Base-by-base conservation (phyloP, 768 basidiomycete genomes). In the Boletus subcaerulescens region DNA sequence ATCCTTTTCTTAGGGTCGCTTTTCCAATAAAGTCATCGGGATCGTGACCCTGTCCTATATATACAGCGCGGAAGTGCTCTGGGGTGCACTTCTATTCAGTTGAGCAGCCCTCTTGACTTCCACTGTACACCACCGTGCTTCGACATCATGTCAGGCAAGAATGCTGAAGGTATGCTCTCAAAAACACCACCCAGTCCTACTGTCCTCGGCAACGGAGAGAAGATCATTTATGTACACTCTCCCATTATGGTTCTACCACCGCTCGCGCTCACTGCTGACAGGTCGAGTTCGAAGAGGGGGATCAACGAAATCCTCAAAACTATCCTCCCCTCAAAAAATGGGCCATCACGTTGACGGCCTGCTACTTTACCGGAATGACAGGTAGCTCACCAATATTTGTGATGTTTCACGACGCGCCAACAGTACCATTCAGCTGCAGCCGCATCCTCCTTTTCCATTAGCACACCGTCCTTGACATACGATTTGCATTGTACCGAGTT, bases 401-500 rank as follows among this genome's bases (percentile, higher is more conserved):
- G 18, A 45, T 2, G 7, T 22, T 6, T 3, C 22, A 12, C 11
- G 3, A 17, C 9, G 14, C 2, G 39, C 22, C 60, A 17, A 65
- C 7, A 10, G 3, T n/a, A 10, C n/a, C 1, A 3, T 44, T 42
- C 29, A 82, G 86, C 78, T n/a, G 75, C 80, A 1, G 68, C 76
- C 6, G 69, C 78, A 3, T 73, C 79, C 5, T 74, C 81, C 0
- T 87, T 81, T 66, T 77, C 77, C 31, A 68, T 83, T 50, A 86
- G 85, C 1, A 74, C 76, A 57, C 60, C 73, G 0, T 81, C 82
- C 0, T 84, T 89, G 84, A 78, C 63, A 11, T 56, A 48, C 4
- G 75, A 76, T 41, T 57, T 78, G 18, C 66, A 77, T 48, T 80
- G 76, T 58, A 77, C 76, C 0, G 41, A 68, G 11, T 69, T 79